These are phyloP conservation scores for Cinnamomum micranthum DNA, from an alignment of 164 flowering plant species.

Conservation along the genomic window DNA sequence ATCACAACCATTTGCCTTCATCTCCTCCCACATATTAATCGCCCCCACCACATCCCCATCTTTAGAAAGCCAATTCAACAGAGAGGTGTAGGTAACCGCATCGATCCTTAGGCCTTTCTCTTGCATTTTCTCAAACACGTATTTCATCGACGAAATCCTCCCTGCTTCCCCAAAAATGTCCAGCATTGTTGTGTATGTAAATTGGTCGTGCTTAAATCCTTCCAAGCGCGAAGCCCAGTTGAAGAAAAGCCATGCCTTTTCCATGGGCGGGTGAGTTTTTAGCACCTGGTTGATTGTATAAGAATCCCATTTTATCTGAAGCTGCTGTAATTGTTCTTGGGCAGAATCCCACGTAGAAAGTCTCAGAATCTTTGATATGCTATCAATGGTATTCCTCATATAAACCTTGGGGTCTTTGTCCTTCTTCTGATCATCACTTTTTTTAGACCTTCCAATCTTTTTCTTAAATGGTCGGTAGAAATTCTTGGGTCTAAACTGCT, in stretches of 20 bases:
- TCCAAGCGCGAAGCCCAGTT: constrained; percentile 54
- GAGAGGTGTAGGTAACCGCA: constrained; percentile 70
- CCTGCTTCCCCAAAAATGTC: constrained; percentile 91
- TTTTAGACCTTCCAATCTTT: constrained; percentile 17
- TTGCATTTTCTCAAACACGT: constrained; percentile 65
- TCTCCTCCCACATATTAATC: constrained; percentile 65
- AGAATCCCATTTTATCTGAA: constrained; percentile 76
- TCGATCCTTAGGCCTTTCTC: constrained; percentile 70
- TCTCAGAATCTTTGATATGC: constrained; percentile 54
- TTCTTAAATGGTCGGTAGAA: constrained; percentile 1
- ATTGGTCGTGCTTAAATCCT: constrained; percentile 87
- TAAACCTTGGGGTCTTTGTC: constrained; percentile 35
- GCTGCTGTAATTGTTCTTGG: constrained; percentile 42
- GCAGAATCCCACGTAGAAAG: constrained; percentile 80
- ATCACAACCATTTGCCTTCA: constrained; percentile 31
- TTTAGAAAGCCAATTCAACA: constrained; percentile 81
- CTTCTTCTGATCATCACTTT: constrained; percentile 1
- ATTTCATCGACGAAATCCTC: constrained; percentile 74
- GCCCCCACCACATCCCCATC: constrained; percentile 73
- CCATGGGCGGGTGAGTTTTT: constrained; percentile 89
- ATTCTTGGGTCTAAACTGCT: constrained; percentile 20
- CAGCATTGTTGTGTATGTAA: constrained; percentile 88
- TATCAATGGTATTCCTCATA: constrained; percentile 46
- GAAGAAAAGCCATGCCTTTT: constrained; percentile 90
- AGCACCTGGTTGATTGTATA: constrained; percentile 66